Evolutionary conservation across 148 eudicot genomes (phyloP).

Genomic region (Rhododendron vialii): DNA sequence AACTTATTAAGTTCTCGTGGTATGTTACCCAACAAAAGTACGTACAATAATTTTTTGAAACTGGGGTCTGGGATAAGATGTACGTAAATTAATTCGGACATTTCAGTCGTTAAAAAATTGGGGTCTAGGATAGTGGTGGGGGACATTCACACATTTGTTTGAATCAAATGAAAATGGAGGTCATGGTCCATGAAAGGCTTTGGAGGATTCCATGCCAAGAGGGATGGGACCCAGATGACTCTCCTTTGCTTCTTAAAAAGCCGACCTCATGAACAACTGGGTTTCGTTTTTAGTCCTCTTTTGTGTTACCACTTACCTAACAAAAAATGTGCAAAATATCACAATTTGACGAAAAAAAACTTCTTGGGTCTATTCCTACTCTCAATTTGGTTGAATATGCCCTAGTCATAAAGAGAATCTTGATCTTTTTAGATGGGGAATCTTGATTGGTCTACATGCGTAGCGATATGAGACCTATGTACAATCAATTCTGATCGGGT

Average conservation of each 20-base stretch:
- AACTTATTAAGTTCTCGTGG: not conserved
- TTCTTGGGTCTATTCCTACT: not conserved
- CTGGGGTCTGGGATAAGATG: not conserved
- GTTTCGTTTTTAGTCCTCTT: not conserved
- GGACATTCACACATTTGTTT: not conserved
- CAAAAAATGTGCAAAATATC: not conserved
- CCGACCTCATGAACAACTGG: not conserved
- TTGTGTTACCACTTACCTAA: not conserved
- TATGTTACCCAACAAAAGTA: not conserved
- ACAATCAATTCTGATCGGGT: not conserved
- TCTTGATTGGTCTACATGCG: not conserved
- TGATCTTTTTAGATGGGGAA: not conserved
- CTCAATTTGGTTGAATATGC: not conserved
- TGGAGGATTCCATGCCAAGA: conserved; percentile 3
- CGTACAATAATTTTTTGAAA: not conserved
- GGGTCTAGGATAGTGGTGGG: not conserved
- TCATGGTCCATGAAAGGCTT: conserved; percentile 3
- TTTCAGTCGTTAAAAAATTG: too few species aligned
- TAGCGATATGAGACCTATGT: not conserved
- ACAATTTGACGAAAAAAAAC: not conserved
- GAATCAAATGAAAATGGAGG: not conserved
- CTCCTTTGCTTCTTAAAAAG: not conserved
- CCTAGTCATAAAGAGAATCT: not conserved
- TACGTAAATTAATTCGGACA: not conserved
- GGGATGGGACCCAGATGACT: not conserved